Evolutionary conservation across 306 rosid species (phyloP), one percentile per base, ranked within the genome.

Genomic region (Hylodesmum podocarpum): DNA sequence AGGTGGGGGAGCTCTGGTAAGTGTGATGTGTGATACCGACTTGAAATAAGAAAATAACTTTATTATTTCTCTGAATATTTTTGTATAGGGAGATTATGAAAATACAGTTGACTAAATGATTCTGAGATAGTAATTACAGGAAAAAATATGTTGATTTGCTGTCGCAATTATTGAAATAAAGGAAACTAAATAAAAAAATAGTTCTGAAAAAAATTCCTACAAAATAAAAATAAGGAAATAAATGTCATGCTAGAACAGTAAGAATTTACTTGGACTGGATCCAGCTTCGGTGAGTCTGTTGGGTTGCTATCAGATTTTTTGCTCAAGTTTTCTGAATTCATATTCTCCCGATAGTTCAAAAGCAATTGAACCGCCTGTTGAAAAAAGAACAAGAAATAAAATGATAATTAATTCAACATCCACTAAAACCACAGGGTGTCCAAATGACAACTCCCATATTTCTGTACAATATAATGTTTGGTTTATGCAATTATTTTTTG

Each of bases 321-420:
- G 49, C 70, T 78, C 2, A 73, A 47, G 34, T 65, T 81, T 72
- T 80, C 81, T 21, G 82, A 85, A 22, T 49, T 77, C 69, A 88
- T 44, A 47, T 49, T 84, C 65, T 88, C 90, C 10, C 89, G 87
- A 77, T 80, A 83, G 41, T 86, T 84, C 58, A 90, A 80, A 63
- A 94, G 97, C 61, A 82, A 90, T 72, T 86, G 90, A 78, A 94
- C 93, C 75, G 96, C 97, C 98, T 94, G 85, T 63, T 73, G 70
- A 70, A 61, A 37, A 80, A 83, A 58, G 27, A 76, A 36, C 34
- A 14, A 59, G 73, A 57, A 77, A 16, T 16, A 58, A 65, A 50
- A 74, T 58, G 29, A 39, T 6, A 59, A 47, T 76, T 41, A 46
- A 22, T 67, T 62, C 41, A 74, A 11, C 49, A 64, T 37, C 58